Conservation (phyloP, 495 filamentous ascomycete species). For the Penicillium coffeae region DNA sequence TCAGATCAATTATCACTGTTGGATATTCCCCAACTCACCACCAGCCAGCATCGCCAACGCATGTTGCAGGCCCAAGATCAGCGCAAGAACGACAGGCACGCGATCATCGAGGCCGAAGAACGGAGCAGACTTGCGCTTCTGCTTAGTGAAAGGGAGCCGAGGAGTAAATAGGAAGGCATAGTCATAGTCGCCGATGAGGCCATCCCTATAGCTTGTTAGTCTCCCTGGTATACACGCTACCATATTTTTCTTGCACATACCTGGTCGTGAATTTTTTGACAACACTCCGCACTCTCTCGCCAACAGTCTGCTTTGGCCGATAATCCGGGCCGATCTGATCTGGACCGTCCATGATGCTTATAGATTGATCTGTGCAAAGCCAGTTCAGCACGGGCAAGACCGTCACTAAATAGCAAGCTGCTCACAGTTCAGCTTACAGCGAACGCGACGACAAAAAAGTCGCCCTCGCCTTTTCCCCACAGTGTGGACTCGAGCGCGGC, state of each 20-base stretch:
- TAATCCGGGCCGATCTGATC: constrained; percentile 50
- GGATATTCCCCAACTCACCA: constrained; percentile 22
- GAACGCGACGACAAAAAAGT: not conserved
- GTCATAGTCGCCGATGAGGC: constrained; percentile 81
- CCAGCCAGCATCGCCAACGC: constrained; percentile 64
- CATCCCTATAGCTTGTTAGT: constrained; percentile 51
- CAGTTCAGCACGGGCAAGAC: not conserved
- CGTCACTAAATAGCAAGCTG: not conserved
- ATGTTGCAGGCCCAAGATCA: constrained; percentile 71
- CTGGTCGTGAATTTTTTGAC: constrained; percentile 46
- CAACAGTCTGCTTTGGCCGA: constrained; percentile 35
- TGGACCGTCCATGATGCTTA: constrained; percentile 40
- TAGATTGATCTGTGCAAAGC: not conserved
- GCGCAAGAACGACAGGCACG: constrained; percentile 74
- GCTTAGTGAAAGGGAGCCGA: constrained; percentile 78
- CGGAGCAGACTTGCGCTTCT: constrained; percentile 57
- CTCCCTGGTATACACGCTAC: constrained; percentile 9
- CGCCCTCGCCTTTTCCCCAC: no score
- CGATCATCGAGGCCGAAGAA: constrained; percentile 86
- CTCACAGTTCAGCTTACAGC: not conserved
- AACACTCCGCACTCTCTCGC: constrained; percentile 32
- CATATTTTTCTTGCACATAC: constrained; percentile 22
- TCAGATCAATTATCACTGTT: not conserved
- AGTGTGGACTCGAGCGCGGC: not conserved
- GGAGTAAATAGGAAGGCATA: constrained; percentile 77